Evolutionary conservation across 2,329 filamentous ascomycete genomes (phyloP), one percentile per base, ranked within the genome.

Genomic region (Fusarium foetens): DNA sequence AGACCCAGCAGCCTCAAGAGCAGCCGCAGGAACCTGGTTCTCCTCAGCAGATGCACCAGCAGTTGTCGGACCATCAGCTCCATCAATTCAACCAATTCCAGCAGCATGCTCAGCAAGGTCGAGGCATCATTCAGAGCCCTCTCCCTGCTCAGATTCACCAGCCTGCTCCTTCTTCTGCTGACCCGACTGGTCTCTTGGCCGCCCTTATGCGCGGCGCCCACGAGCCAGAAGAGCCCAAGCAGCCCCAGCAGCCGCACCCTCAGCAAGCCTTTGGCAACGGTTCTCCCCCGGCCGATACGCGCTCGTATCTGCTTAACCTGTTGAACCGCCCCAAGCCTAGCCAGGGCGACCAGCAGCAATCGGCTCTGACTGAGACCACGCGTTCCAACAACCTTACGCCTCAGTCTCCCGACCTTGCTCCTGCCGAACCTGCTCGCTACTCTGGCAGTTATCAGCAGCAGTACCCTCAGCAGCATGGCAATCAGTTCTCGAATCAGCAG

Each of bases 291-390:
- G 87, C 90, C 51, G 92, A 94, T 80, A 93, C 94, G 8, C 93
- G 97, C 81, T 91, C 95, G 71, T 93, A 96, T 78, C 86, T 99
- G 52, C 89, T 98, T 70, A 92, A 94, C 76, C 86, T 98, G 65
- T 88, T 99, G 71, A 96, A 94, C 78, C 91, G 92, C 53, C 91
- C 93, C 58, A 94, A 92, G 82, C 89, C 90, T 17, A 85, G 86
- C 64, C 89, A 91, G 80, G 85, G 83, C 52, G 88, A 90, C 51
- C 83, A 83, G 68, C 78, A 83, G 70, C 77, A 81, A 38, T 62
- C 65, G 10, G 75, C 82, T 58, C 57, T 84, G 68, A 78, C 80
- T 58, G 86, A 87, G 68, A 76, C 82, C 17, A 80, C 83, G 27
- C 83, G 84, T 60, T 81, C 84, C 31, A 78, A 79, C 72, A 84